These are phyloP conservation scores for Arachnomyces sp. DNA, from an alignment of 2,329 filamentous ascomycete genomes.

Conservation along the genomic window DNA sequence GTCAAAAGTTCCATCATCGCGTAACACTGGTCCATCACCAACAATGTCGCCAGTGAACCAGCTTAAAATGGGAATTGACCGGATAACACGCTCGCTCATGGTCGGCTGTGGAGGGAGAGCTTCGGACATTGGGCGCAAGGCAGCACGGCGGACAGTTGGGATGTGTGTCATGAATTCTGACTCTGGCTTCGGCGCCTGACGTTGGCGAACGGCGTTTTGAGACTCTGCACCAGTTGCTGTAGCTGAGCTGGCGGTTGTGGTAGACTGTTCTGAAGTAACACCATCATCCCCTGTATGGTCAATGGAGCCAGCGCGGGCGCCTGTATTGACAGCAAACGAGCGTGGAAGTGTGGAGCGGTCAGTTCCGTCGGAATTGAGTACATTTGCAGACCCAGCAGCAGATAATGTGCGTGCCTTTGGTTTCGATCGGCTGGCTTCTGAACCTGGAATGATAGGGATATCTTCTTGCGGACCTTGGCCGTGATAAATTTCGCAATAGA, in stretches of 20 bases:
- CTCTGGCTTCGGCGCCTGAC: slow-evolving; percentile 25
- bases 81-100: slow-evolving; percentile 55
- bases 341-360: slow-evolving; percentile 32
- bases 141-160: slow-evolving; percentile 57
- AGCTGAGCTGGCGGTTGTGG: slow-evolving; percentile 35
- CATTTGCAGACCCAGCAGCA: slow-evolving; percentile 28
- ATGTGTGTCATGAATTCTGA: slow-evolving; percentile 50
- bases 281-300: slow-evolving; percentile 1
- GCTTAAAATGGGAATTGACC: slow-evolving; percentile 60
- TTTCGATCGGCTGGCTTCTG: slow-evolving; percentile 19
- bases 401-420: slow-evolving; percentile 27
- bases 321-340: slow-evolving; percentile 34
- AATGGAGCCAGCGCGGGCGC: slow-evolving; percentile 17
- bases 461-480: slow-evolving; percentile 59
- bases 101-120: slow-evolving; percentile 64
- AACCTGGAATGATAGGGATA: slow-evolving; percentile 51
- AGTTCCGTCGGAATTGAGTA: slow-evolving; percentile 25
- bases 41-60: slow-evolving; percentile 58
- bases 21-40: slow-evolving; percentile 38
- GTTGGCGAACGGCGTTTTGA: slow-evolving; percentile 21
- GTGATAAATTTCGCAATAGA: slow-evolving; percentile 64
- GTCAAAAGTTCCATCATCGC: slow-evolving; percentile 54
- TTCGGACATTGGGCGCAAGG: slow-evolving; percentile 61
- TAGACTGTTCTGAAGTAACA: slow-evolving; percentile 25
- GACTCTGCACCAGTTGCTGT: slow-evolving; percentile 26